phyloP scores from a whole-genome alignment of 805 yeast species.

The Saturnispora mendoncae region DNA sequence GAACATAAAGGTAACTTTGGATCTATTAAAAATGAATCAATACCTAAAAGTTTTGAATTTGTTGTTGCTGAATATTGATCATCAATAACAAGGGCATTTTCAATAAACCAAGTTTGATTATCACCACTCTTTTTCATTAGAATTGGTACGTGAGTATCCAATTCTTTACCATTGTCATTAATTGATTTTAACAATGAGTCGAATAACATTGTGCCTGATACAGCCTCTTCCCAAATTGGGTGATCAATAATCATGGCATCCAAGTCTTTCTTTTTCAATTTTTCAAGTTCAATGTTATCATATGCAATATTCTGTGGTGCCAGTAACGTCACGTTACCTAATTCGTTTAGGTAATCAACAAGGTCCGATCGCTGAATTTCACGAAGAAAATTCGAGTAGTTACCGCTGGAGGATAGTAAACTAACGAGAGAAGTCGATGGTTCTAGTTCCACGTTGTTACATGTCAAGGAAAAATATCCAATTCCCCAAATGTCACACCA shows the following conservation, averaged over 20 bases:
- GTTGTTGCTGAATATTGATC: constrained; percentile 55
- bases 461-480: background rate
- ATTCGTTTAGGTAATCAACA: constrained; percentile 50
- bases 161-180: constrained; percentile 14
- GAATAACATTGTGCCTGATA: constrained; percentile 24
- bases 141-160: constrained; percentile 25
- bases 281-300: constrained; percentile 10
- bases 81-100: constrained; percentile 39
- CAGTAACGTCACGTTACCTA: constrained; percentile 58
- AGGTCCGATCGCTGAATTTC: constrained; percentile 53
- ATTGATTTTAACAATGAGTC: constrained; percentile 20
- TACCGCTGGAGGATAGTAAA: constrained; percentile 55
- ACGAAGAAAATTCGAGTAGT: constrained; percentile 56
- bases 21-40: constrained; percentile 36
- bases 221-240: constrained; percentile 23
- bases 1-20: constrained; percentile 31
- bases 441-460: constrained; percentile 15
- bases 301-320: constrained; percentile 83
- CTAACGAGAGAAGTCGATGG: constrained; percentile 49
- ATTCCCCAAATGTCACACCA: constrained; percentile 5
- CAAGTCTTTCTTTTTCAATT: constrained; percentile 16
- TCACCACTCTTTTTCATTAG: constrained; percentile 22
- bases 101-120: constrained; percentile 29
- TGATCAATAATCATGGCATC: constrained; percentile 30
- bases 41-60: constrained; percentile 59